phyloP scores from a whole-genome alignment of 2,329 filamentous ascomycete genomes.

The Clonostachys rosea region DNA sequence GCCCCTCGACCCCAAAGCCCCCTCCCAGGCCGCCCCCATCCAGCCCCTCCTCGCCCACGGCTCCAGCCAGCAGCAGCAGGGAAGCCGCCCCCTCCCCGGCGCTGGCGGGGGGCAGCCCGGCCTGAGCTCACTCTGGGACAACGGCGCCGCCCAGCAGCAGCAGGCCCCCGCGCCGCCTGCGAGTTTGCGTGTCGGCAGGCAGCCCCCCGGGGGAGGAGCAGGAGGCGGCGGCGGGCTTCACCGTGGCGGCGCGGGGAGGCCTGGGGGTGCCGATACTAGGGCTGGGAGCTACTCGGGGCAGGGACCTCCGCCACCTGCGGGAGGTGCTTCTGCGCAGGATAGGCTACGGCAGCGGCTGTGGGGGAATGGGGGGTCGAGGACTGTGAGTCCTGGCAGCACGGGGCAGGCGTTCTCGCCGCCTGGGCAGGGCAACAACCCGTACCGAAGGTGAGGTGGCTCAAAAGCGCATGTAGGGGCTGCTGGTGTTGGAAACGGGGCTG shows the following conservation, averaged over 20 bases:
- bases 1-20: conserved; percentile 74
- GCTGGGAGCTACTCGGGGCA: too few relatives aligned
- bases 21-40: conserved; percentile 37
- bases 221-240: too few relatives aligned
- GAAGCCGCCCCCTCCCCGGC: conserved; percentile 19
- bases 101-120: conserved; percentile 14
- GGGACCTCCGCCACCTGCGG: background rate
- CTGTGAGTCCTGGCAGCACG: conserved; percentile 45
- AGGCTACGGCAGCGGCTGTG: conserved; percentile 76
- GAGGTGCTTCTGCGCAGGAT: conserved; percentile 67
- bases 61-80: conserved; percentile 32
- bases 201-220: too few relatives aligned
- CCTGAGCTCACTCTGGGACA: conserved; percentile 57
- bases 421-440: conserved; percentile 29
- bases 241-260: too few relatives aligned
- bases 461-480: conserved; percentile 38
- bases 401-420: conserved; percentile 41
- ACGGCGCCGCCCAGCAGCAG: conserved; percentile 21
- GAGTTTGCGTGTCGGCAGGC: conserved; percentile 24
- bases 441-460: conserved; percentile 20
- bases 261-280: too few relatives aligned
- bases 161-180: conserved; percentile 27
- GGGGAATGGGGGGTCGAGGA: conserved; percentile 55
- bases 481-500: conserved; percentile 31
- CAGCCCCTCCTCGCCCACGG: conserved; percentile 48